Base-by-base conservation (phyloP, 306 rosid species). In the Trifolium repens region DNA sequence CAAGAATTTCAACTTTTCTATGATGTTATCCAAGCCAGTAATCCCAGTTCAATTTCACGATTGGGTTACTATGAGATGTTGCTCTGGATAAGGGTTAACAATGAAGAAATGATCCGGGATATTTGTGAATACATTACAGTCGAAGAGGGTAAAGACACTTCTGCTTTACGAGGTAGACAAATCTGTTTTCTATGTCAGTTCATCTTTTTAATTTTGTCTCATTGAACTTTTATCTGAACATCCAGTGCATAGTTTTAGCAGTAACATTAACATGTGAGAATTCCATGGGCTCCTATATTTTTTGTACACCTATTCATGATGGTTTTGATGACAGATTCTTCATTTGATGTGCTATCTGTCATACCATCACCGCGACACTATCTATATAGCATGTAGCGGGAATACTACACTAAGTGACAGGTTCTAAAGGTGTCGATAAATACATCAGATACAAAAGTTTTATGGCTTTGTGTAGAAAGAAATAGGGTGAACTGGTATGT, bases 11-110 rank as follows among this genome's bases (percentile, higher is more conserved):
- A 74, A 80, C 80, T 84, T 76, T 85, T 94, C 79, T 71, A 73
- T 68, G 88, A 76, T 67, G 52, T 83, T 72, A 75, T 94, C 73
- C 78, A 82, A 83, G 79, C 75, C 0, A 85, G 71, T 54, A 89
- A 89, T 79, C 86, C 91, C 59, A 9, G 70, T 62, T 84, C 87
- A 14, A 17, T 49, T 86, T 77, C 89, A 27, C 87, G 82, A 73
- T 73, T 94, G 82, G 93, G 96, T 68, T 91, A 94, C 86, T 92
- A 94, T 47, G 96, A 94, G 82, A 91, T 94, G 97, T 34, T 75
- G 89, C 63, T 91, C 44, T 92, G 90, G 90, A 67, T 89, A 69
- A 85, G 83, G 74, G 84, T 90, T 35, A 42, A 82, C 11, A 58
- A 90, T 69, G 86, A 78, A 78, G 88, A 91, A 84, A 94, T 81